phyloP scores from a whole-genome alignment of 768 basidiomycete species.

The Boletus vinaceobasis region DNA sequence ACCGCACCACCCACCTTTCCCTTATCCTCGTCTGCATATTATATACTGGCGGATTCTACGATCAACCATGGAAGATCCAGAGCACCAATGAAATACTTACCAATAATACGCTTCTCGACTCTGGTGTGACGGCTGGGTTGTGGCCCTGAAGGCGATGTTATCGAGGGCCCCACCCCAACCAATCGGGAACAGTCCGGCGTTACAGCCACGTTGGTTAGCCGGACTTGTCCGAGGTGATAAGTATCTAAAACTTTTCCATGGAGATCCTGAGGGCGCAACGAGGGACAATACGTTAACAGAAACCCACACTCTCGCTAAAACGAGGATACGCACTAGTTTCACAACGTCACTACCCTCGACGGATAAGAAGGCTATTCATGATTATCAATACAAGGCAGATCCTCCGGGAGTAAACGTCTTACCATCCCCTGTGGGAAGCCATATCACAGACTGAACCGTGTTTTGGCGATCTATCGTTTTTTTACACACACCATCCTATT shows the following conservation, averaged over 20 bases:
- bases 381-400: conserved; percentile 12
- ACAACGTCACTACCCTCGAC: conserved; percentile 47
- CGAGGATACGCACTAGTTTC: conserved; percentile 37
- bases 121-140: conserved; percentile 47
- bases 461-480: conserved; percentile 48
- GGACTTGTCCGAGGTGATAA: conserved; percentile 44
- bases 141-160: conserved; percentile 39
- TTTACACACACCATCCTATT: conserved; percentile 48
- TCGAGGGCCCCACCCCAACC: conserved; percentile 48
- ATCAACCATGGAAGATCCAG: background rate
- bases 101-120: conserved; percentile 52
- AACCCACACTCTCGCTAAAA: conserved; percentile 3
- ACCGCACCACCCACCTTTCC: conserved; percentile 39
- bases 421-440: conserved; percentile 51
- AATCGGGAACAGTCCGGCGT: conserved; percentile 45
- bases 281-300: conserved; percentile 16
- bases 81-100: conserved; percentile 27
- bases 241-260: conserved; percentile 42
- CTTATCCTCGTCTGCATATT: conserved; percentile 42
- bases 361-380: conserved; percentile 44
- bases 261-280: conserved; percentile 35
- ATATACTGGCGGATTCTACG: conserved; percentile 36
- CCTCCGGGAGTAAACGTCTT: conserved; percentile 4
- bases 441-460: conserved; percentile 48
- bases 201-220: conserved; percentile 48